These are phyloP conservation scores for Lantana camara DNA, from an alignment of 257 asterid genomes.

Conservation along the genomic window DNA sequence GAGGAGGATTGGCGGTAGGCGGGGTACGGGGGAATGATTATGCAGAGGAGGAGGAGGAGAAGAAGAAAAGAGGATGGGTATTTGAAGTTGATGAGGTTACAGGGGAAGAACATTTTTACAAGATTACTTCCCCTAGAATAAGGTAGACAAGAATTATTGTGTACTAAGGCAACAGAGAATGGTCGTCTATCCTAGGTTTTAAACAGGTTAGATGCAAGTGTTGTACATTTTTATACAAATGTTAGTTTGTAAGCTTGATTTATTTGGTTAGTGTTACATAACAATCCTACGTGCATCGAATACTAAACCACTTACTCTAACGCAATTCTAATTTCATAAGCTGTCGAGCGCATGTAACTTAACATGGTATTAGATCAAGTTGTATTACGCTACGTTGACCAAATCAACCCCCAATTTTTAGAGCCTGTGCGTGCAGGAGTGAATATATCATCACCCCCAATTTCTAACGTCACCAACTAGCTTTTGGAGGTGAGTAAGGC, in stretches of 20 bases:
- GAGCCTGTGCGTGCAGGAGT: no score
- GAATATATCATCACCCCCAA: no score
- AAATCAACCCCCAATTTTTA: no score
- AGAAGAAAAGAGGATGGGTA: constrained; percentile 13
- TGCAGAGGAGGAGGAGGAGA: constrained; percentile 3
- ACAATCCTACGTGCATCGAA: no score
- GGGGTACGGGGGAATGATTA: neutral
- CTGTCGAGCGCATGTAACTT: no score
- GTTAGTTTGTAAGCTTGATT: neutral
- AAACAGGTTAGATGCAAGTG: neutral
- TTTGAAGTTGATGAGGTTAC: constrained; percentile 10
- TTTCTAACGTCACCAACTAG: no score
- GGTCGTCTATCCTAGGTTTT: neutral
- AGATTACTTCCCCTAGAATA: neutral
- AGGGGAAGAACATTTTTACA: constrained; percentile 21
- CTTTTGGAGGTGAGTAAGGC: no score
- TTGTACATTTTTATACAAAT: neutral
- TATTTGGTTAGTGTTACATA: no score
- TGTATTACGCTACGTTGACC: no score
- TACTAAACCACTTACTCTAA: no score
- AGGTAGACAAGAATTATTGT: neutral
- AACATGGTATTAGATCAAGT: no score
- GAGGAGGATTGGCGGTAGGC: neutral
- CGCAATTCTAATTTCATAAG: no score
- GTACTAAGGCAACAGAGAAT: neutral